A percentile compares a stretch with the other conserved stretches of the same genome.
phyloP scores from a whole-genome alignment of 352 stramenopile genomes.

The Phytopythium aichiense region DNA sequence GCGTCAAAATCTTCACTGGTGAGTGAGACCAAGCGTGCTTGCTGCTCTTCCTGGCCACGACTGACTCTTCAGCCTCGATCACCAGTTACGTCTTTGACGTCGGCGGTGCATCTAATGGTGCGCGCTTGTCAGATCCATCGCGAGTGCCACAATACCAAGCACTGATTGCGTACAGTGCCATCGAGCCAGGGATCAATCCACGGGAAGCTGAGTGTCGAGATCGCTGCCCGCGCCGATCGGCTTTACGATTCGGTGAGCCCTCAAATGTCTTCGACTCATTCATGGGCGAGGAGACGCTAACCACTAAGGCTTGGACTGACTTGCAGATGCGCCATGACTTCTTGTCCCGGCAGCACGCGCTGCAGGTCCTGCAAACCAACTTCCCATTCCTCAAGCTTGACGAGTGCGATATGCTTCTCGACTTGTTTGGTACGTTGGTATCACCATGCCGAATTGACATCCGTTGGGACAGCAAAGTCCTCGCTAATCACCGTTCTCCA shows the following conservation, averaged over 20 bases:
- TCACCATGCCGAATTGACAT: neutral
- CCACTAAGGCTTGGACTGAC: neutral
- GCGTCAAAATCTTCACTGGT: conserved; percentile 50
- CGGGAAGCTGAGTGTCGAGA: conserved; percentile 44
- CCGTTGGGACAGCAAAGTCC: too few relatives aligned
- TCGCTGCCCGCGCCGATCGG: conserved; percentile 38
- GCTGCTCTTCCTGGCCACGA: neutral
- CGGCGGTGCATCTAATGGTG: conserved; percentile 51
- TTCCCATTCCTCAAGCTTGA: conserved; percentile 54
- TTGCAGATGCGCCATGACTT: conserved; percentile 47
- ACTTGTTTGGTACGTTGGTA: conserved; percentile 50
- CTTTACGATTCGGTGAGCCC: conserved; percentile 36
- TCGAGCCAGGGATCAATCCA: conserved; percentile 39
- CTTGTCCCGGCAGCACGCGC: conserved; percentile 38
- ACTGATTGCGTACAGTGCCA: neutral
- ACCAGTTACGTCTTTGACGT: conserved; percentile 26
- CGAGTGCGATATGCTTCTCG: conserved; percentile 78
- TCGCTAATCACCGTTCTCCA: neutral
- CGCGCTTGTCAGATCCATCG: neutral
- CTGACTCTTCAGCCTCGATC: neutral
- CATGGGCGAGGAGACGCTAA: neutral
- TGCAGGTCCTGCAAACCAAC: conserved; percentile 39
- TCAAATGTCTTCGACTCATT: neutral
- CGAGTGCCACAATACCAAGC: neutral
- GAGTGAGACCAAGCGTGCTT: too few relatives aligned